Percentiles rank a stretch among this genome's conserved stretches.
Conservation (phyloP, 2,329 filamentous ascomycete genomes). For the Colletotrichum karsti region DNA sequence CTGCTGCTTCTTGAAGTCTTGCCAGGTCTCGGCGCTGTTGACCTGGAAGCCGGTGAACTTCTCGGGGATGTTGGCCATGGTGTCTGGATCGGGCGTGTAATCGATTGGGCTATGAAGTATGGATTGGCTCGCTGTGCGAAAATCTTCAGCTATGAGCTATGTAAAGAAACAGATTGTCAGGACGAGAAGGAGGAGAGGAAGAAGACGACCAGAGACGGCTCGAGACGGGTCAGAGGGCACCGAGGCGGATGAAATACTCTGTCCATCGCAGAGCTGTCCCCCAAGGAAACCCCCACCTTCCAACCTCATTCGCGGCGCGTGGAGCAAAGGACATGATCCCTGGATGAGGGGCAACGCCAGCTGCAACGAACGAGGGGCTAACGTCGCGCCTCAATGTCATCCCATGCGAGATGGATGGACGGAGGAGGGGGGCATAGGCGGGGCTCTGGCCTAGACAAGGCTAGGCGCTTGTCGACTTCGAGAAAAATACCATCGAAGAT, state of each 20-base stretch:
- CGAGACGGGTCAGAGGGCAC: conserved; percentile 3
- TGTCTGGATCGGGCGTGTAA: conserved; percentile 26
- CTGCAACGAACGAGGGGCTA: conserved; percentile 20
- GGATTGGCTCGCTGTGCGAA: neutral
- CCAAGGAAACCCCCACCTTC: conserved; percentile 15
- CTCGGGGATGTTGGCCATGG: conserved; percentile 62
- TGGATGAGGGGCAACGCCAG: conserved; percentile 24
- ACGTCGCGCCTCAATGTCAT: conserved; percentile 19
- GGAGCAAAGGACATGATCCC: conserved; percentile 11
- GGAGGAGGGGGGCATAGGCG: neutral
- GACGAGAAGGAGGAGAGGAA: neutral
- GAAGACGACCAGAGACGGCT: neutral
- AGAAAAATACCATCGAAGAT: neutral
- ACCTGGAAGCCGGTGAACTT: conserved; percentile 71
- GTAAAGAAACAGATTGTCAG: neutral
- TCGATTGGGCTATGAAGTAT: neutral
- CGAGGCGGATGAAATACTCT: conserved; percentile 26
- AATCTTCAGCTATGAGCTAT: neutral
- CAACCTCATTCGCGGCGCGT: conserved; percentile 10
- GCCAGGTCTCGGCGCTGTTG: conserved; percentile 60
- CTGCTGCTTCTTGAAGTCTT: conserved; percentile 74
- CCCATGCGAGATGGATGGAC: conserved; percentile 9
- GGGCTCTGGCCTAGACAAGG: conserved; percentile 6
- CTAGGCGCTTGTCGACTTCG: conserved; percentile 11
- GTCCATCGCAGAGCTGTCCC: conserved; percentile 19